Base-by-base conservation (phyloP, 2,329 filamentous ascomycete species). In the Trichoderma sp. region DNA sequence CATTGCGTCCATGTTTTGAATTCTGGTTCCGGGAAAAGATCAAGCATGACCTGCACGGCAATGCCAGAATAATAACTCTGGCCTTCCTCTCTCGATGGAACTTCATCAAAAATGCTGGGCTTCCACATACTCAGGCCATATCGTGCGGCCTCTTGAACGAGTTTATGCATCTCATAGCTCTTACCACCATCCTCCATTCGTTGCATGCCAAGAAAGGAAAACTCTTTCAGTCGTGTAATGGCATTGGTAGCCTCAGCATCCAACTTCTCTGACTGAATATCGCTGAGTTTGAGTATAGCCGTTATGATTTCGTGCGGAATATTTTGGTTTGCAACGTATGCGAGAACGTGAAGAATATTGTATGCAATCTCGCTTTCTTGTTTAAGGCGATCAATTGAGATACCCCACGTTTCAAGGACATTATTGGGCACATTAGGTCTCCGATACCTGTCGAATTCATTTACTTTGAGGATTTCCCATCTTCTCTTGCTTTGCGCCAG, bases 111-210 rank as follows among this genome's bases (percentile, higher is more conserved):
- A 21, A n/a, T 2, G 3, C n/a, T 26, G 15, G 47, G 7, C 1
- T 26, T n/a, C 2, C 11, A 11, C 4, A 56, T 1, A 24, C 63
- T 53, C 11, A 66, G n/a, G 1, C 43, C 43, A 36, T 66, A 66
- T 36, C 63, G 63, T 1, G 36, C 1, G 3, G 63, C 63, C 43
- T 56, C 63, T 0, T 66, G 63, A 26, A 66, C 63, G 32, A 66
- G 63, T 56, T 66, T 66, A n/a, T 66, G 63, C 18, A 56, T 66
- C 28, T 66, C 47, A 1, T 66, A 66, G 6, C 7, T 66, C 12
- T 28, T 24, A 2, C n/a, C 2, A 2, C 28, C 63, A 6, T 18
- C 43, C 7, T 66, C 63, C 28, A 4, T 28, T 28, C 14, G 9
- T 1, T 34, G 63, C n/a, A 66, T n/a, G 2, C 47, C 63, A n/a